Conservation (phyloP, 371 early-diverging fungal genomes). For the Haplosporangium sp. region DNA sequence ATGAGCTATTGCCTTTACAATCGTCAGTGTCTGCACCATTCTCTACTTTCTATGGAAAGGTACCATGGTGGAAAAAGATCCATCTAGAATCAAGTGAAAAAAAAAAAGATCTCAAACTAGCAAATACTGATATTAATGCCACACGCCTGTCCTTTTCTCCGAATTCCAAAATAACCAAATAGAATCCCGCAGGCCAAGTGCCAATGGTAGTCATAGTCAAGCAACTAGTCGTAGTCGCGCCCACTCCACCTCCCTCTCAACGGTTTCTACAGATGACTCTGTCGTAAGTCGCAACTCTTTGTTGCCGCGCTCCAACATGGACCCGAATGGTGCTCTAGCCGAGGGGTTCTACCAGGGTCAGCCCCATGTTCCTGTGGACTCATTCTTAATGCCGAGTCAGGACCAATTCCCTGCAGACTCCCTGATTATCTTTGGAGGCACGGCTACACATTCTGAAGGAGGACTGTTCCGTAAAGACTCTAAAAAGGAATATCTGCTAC, state of each 20-base stretch:
- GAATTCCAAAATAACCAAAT: not conserved
- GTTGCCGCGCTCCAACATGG: conserved; percentile 25
- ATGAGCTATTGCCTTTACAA: no score
- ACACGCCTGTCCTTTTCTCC: no score
- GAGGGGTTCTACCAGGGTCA: conserved; percentile 45
- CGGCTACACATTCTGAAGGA: conserved; percentile 46
- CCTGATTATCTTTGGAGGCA: conserved; percentile 48
- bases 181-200: conserved; percentile 14
- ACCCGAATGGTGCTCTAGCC: conserved; percentile 5
- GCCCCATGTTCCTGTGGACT: conserved; percentile 43
- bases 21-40: no score
- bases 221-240: conserved; percentile 22
- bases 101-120: not conserved
- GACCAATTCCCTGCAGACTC: conserved; percentile 51
- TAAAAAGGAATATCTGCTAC: conserved; percentile 43
- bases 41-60: no score
- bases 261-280: conserved; percentile 50
- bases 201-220: not conserved
- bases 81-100: no score
- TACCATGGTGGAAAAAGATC: no score
- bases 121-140: no score
- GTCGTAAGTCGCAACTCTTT: conserved; percentile 47
- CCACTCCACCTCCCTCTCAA: conserved; percentile 34
- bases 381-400: conserved; percentile 51
- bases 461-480: conserved; percentile 49